Base-by-base conservation (phyloP, 1,284 basidiomycete species). In the Cerrena zonata region DNA sequence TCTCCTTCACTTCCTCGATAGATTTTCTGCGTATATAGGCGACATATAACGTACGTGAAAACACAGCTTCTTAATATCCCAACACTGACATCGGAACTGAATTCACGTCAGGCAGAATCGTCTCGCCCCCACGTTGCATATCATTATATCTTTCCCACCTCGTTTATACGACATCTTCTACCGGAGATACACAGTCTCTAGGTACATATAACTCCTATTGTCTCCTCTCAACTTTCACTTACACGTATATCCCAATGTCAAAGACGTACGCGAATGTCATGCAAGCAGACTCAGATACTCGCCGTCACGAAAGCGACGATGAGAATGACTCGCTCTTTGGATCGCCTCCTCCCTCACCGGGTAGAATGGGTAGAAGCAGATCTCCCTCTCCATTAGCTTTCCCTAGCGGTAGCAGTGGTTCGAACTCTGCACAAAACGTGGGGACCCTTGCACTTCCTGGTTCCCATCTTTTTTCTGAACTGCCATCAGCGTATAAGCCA, bases 391-490 rank as follows among this genome's bases (percentile, higher is more conserved):
- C 64, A 58, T 69, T 82, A 65, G 83, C 83, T 52, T 72, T 84
- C 55, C 81, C 82, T 59, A 69, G 73, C 63, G 69, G 69, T 45
- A 12, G 34, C 36, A n/a, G n/a, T n/a, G 63, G 61, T 22, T 42
- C 65, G 58, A 65, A 66, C 67, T 67, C 61, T 65, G 67, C 71
- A 71, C 71, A 88, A 87, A 89, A 90, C 79, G 87, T 90, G 86
- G 87, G 86, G 86, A 85, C 87, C 86, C 89, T 89, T 89, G 87
- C 87, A 89, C 87, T 88, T 87, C 85, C 86, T 88, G 86, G 86
- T 82, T 86, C 85, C 86, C 87, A 86, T 75, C 75, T 74, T 69
- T 74, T 74, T 84, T 85, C 85, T 89, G 84, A 89, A 89, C 77
- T 82, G 47, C 56, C 56, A 74, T 75, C 84, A 71, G 76, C 81